A percentile compares a stretch with the other conserved stretches of the same genome.
phyloP scores from a whole-genome alignment of 1,139 yeast genomes.

The Meyerozyma athensensis region DNA sequence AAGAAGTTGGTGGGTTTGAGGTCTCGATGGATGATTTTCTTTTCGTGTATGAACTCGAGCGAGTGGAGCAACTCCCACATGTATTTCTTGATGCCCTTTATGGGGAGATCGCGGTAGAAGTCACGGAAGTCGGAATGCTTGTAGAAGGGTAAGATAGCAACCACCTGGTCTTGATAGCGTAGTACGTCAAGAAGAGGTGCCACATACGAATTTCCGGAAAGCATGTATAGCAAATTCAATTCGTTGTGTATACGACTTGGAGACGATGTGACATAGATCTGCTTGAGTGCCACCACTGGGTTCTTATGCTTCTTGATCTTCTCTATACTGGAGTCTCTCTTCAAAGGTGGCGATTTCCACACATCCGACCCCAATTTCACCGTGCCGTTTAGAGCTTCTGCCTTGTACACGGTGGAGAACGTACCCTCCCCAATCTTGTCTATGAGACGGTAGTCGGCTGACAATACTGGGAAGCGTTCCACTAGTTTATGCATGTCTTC shows the following conservation, averaged over 20 bases:
- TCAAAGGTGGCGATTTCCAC: slow-evolving; percentile 46
- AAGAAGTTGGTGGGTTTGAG: slow-evolving; percentile 86
- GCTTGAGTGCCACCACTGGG: slow-evolving; percentile 82
- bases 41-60: slow-evolving; percentile 67
- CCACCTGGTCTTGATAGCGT: slow-evolving; percentile 83
- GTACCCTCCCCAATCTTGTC: slow-evolving; percentile 97
- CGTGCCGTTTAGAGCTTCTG: slow-evolving; percentile 58
- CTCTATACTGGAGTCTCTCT: slow-evolving; percentile 13
- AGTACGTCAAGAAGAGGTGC: slow-evolving; percentile 89
- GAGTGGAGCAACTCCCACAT: slow-evolving; percentile 76
- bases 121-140: slow-evolving; percentile 88
- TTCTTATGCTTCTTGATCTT: slow-evolving; percentile 23
- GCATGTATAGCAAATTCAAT: slow-evolving; percentile 63
- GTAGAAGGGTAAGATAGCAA: slow-evolving; percentile 88
- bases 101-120: slow-evolving; percentile 74
- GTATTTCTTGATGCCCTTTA: slow-evolving; percentile 76
- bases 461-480: slow-evolving; percentile 58
- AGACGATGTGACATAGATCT: slow-evolving; percentile 92
- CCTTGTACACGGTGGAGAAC: slow-evolving; percentile 85
- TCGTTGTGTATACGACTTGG: slow-evolving; percentile 89
- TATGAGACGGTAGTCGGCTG: slow-evolving; percentile 56
- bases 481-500: slow-evolving; percentile 67
- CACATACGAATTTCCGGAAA: slow-evolving; percentile 67
- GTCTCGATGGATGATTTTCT: slow-evolving; percentile 81
- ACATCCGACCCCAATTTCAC: slow-evolving; percentile 34